These are phyloP conservation scores for Colletotrichum camelliae DNA, from an alignment of 2,329 filamentous ascomycete species.

Conservation along the genomic window DNA sequence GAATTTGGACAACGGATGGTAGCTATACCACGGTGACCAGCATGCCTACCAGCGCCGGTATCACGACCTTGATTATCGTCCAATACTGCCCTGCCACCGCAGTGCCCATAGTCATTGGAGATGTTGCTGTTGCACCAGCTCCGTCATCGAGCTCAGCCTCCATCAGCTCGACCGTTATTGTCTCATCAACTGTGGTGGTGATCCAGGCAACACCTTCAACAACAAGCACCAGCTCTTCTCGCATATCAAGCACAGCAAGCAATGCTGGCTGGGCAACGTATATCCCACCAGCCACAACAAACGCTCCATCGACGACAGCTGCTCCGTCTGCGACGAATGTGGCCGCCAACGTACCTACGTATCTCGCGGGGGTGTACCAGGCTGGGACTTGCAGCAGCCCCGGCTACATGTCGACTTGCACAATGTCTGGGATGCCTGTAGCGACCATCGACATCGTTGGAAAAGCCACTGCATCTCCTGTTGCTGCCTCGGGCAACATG, in stretches of 20 bases:
- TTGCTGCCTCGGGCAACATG: background rate
- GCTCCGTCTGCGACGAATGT: background rate
- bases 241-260: background rate
- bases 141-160: background rate
- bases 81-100: background rate
- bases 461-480: background rate
- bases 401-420: background rate
- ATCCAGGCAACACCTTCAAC: background rate
- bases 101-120: background rate
- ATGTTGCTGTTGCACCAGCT: background rate
- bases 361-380: background rate
- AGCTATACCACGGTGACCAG: constrained; percentile 9
- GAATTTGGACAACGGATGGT: constrained; percentile 6
- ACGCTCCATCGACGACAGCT: background rate
- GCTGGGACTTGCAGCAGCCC: background rate
- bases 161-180: background rate
- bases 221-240: background rate
- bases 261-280: background rate
- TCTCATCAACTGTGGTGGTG: background rate
- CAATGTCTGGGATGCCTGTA: background rate
- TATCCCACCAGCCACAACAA: background rate
- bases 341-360: background rate
- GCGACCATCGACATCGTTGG: background rate
- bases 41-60: background rate
- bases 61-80: background rate